Conservation (phyloP, 176 grass and related monocot genomes). For the Saccharum officinarum region DNA sequence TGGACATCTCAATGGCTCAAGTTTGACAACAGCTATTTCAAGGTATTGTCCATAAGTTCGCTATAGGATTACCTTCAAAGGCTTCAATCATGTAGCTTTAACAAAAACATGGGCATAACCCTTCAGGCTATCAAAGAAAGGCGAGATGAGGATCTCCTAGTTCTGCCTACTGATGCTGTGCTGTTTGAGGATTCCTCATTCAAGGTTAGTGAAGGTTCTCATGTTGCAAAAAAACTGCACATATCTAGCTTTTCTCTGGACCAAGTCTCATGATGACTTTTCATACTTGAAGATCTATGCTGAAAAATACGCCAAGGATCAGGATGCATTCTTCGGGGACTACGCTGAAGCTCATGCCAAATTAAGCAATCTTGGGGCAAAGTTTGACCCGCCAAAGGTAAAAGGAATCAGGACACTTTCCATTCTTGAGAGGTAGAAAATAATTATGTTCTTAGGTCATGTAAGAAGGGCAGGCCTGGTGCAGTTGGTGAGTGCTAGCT, state of each 20-base stretch:
- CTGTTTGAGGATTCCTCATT: conserved; percentile 92
- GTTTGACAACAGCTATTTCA: conserved; percentile 97
- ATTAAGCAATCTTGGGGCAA: conserved; percentile 90
- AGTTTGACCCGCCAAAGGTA: conserved; percentile 86
- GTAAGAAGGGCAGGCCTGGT: too few relatives aligned
- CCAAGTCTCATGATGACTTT: conserved; percentile 14
- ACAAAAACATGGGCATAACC: neutral
- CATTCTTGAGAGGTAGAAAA: neutral
- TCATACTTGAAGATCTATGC: conserved; percentile 64
- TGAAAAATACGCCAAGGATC: conserved; percentile 76
- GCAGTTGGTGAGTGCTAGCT: too few relatives aligned
- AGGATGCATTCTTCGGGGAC: conserved; percentile 82
- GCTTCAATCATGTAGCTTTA: conserved; percentile 9
- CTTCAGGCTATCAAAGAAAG: conserved; percentile 71
- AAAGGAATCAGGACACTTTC: neutral
- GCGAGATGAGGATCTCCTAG: conserved; percentile 71
- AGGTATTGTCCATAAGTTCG: conserved; percentile 42
- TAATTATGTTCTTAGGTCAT: conserved; percentile 5
- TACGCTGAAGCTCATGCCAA: conserved; percentile 98
- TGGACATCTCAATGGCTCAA: conserved; percentile 96
- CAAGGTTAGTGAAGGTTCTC: conserved; percentile 54
- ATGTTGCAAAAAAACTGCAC: conserved; percentile 3
- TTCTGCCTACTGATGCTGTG: conserved; percentile 88
- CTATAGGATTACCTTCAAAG: neutral
- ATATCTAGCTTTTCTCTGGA: neutral